These are phyloP conservation scores for Halophytophthora polymorphica DNA, from an alignment of 352 stramenopile species.

Conservation along the genomic window DNA sequence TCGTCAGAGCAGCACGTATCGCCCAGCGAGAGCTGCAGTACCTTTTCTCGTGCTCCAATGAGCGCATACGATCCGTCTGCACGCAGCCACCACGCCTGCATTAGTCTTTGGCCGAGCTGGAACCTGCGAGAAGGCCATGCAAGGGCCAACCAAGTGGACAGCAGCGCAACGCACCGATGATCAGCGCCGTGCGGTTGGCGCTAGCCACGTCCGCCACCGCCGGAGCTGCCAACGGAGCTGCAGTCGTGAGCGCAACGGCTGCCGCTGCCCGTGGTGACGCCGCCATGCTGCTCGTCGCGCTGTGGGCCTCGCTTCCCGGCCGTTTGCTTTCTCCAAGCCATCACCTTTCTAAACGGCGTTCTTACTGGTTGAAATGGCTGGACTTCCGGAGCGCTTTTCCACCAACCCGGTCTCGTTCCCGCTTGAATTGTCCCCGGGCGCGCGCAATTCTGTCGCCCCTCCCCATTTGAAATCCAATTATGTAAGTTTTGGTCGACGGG, in stretches of 20 bases:
- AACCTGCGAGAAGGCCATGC: conserved; percentile 1
- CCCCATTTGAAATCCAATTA: background rate
- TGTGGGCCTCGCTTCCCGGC: background rate
- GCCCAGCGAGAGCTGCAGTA: conserved; percentile 12
- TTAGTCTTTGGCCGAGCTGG: background rate
- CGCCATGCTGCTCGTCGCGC: conserved; percentile 1
- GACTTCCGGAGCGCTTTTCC: no score
- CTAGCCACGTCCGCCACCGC: conserved; percentile 9
- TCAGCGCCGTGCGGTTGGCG: conserved; percentile 41
- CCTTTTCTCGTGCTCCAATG: conserved; percentile 50
- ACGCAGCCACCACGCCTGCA: conserved; percentile 7
- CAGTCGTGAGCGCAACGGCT: conserved; percentile 8
- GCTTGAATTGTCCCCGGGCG: no score
- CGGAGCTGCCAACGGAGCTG: conserved; percentile 15
- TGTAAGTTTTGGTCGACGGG: background rate
- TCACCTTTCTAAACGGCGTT: background rate
- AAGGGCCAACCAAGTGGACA: background rate
- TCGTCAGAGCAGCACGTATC: background rate
- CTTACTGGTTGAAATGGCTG: background rate
- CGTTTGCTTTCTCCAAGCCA: conserved; percentile 15
- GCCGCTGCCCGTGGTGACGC: background rate
- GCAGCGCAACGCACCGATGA: conserved; percentile 49
- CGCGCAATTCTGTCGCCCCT: conserved; percentile 8
- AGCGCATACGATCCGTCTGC: conserved; percentile 69
- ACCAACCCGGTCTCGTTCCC: no score